Conservation (phyloP, 2,329 filamentous ascomycete species). For the Aspergillus pseudonomiae region DNA sequence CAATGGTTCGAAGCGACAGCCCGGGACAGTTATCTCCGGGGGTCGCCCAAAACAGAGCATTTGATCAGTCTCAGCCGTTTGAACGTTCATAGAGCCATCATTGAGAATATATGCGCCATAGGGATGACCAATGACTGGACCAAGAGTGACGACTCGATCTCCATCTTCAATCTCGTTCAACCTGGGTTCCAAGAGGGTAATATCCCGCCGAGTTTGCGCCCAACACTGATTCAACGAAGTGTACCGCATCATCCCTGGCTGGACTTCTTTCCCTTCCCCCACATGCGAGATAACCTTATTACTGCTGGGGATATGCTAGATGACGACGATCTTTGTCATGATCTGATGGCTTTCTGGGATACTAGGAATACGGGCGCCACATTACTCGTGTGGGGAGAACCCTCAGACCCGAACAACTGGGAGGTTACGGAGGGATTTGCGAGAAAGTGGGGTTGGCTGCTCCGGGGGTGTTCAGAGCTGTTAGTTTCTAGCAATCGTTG, state of each 20-base stretch:
- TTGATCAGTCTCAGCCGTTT: constrained; percentile 37
- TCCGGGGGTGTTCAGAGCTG: constrained; percentile 29
- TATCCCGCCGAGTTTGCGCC: constrained; percentile 33
- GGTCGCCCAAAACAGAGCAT: constrained; percentile 16
- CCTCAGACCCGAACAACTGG: constrained; percentile 51
- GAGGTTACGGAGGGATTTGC: constrained; percentile 52
- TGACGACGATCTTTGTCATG: constrained; percentile 35
- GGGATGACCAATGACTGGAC: constrained; percentile 27
- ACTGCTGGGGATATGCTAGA: constrained; percentile 24
- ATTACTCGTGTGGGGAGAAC: constrained; percentile 54
- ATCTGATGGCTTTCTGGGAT: constrained; percentile 41
- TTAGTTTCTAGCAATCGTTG: constrained; percentile 31
- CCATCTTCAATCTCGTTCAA: constrained; percentile 24
- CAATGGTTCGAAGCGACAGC: not conserved
- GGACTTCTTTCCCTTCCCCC: constrained; percentile 37
- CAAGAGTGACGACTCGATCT: constrained; percentile 26
- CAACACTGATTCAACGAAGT: constrained; percentile 41
- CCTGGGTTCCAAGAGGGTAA: not conserved
- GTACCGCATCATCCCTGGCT: constrained; percentile 46
- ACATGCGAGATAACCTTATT: constrained; percentile 44
- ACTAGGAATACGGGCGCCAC: constrained; percentile 14
- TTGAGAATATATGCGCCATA: constrained; percentile 32
- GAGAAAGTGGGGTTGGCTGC: constrained; percentile 47
- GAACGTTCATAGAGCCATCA: constrained; percentile 40
- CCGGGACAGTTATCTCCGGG: not conserved